Evolutionary conservation across 2,329 filamentous ascomycete species (phyloP), one percentile per base, ranked within the genome.

Genomic region (Huntiella abstrusa): DNA sequence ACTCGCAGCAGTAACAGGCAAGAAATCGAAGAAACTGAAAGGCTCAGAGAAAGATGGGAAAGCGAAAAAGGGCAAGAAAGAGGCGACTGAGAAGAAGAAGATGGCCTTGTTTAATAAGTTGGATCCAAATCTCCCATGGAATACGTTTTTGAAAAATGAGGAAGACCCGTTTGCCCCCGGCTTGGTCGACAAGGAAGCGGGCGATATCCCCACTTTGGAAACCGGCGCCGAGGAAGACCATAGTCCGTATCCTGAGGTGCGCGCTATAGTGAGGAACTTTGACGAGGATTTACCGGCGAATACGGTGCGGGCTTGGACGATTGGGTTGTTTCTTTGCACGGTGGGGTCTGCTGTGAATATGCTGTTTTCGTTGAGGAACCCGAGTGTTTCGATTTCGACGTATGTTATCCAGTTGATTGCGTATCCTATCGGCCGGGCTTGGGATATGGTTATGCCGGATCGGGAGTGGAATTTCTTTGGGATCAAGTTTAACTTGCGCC

Each of bases 191-290:
- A 70, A 71, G 57, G 44, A 44, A 22, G 36, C 37, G 4, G 71
- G 70, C 10, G 38, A 41, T 28, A 13, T 46, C 59, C 71, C 43
- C 66, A 69, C 49, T 67, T 77, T 52, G n/a, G 41, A 36, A 32
- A 67, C 71, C 53, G 70, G 72, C 41, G 60, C 71, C 49, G 64
- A 77, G 54, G 67, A 77, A 55, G 74, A 80, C 48, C 75, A 80
- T 57, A 80, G 75, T 41, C 76, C 76, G 2, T 80, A 80, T 55
- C 73, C 74, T 34, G 75, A 80, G 61, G 76, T 80, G 46, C 72
- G 76, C 53, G 71, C 75, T 19, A 72, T 77, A 13, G 76, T 80
- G 13, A 64, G 71, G 50, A 80, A 79, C 56, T 69, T 70, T 55
- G 76, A 80, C 54, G 68, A 76, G 53, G 75, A 78, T 53, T 63